These are phyloP conservation scores for Seiridium unicorne DNA, from an alignment of 2,329 filamentous ascomycete species.

Conservation along the genomic window DNA sequence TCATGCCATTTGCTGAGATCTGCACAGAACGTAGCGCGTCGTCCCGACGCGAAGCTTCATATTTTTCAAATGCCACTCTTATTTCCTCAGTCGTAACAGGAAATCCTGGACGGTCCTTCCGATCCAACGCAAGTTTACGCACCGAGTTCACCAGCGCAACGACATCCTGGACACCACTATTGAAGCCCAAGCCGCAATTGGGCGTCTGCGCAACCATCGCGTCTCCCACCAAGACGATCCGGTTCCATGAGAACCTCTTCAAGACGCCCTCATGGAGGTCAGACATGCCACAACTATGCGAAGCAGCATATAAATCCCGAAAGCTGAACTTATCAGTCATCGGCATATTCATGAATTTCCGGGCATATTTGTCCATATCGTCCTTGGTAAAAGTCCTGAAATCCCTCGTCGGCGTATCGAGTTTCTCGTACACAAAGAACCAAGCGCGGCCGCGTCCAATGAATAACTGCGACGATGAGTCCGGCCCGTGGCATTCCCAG, in stretches of 20 bases:
- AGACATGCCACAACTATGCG: not conserved
- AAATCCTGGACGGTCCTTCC: not conserved
- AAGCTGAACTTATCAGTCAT: not conserved
- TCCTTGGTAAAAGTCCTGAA: not conserved
- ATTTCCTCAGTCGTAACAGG: not conserved
- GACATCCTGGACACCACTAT: not conserved
- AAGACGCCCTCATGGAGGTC: not conserved
- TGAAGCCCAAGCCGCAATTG: not conserved
- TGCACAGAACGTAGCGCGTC: not conserved
- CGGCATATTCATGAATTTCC: not conserved
- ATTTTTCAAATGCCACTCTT: not conserved
- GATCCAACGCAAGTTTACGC: not conserved
- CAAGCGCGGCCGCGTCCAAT: not conserved
- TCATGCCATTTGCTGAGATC: not conserved
- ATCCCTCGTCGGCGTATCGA: not conserved
- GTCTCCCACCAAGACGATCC: not conserved
- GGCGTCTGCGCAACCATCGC: not conserved
- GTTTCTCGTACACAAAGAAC: slow-evolving; percentile 3
- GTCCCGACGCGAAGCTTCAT: not conserved
- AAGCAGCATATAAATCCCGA: not conserved
- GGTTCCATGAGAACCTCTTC: not conserved
- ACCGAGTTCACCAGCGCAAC: not conserved
- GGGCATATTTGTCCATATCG: not conserved
- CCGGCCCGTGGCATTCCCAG: not conserved
- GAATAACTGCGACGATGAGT: not conserved